Evolutionary conservation across 2,329 filamentous ascomycete species (phyloP).

Genomic region (Aspergillus floridensis): DNA sequence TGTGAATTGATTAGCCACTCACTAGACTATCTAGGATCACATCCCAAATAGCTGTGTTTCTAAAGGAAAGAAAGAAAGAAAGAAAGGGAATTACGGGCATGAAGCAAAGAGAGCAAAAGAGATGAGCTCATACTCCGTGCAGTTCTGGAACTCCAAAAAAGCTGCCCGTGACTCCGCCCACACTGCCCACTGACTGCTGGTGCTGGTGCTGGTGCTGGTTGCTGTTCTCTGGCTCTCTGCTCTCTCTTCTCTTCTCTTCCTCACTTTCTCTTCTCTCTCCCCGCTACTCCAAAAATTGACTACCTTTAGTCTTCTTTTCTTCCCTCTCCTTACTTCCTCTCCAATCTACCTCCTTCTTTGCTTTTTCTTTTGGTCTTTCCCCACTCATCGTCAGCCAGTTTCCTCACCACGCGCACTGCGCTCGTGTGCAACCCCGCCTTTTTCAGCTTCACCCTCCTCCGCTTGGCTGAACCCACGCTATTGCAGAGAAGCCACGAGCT

Average conservation of each 20-base stretch:
- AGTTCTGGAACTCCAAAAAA: constrained; percentile 5
- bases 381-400: background rate
- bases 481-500: background rate
- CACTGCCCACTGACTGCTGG: background rate
- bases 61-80: background rate
- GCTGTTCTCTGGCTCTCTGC: too few relatives aligned
- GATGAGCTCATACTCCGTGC: constrained; percentile 15
- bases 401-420: background rate
- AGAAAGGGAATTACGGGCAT: background rate
- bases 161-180: constrained; percentile 12
- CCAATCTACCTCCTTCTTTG: background rate
- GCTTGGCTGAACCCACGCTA: background rate
- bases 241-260: constrained; percentile 4
- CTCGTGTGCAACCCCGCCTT: constrained; percentile 8
- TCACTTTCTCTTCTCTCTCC: constrained; percentile 1
- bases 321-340: background rate
- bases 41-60: too few relatives aligned
- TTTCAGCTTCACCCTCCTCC: constrained; percentile 4
- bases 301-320: background rate
- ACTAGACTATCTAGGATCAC: too few relatives aligned
- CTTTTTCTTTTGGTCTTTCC: constrained; percentile 2
- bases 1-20: too few relatives aligned
- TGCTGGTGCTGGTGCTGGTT: too few relatives aligned
- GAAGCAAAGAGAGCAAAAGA: background rate
- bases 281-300: background rate